phyloP scores from a whole-genome alignment of 345 rosid species.

The Aquilaria sinensis region DNA sequence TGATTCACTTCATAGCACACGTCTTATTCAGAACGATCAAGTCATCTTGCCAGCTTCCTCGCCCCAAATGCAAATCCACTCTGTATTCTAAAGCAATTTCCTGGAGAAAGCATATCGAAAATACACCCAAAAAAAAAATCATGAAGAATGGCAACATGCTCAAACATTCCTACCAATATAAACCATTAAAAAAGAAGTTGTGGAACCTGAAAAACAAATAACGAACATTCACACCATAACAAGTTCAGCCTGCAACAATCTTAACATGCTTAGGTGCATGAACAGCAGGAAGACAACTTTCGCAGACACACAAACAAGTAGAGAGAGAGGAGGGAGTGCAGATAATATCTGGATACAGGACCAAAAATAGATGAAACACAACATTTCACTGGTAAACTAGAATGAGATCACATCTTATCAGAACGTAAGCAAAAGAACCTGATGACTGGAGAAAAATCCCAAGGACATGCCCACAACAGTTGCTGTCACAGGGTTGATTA shows the following conservation, averaged over 20 bases:
- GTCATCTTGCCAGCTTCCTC: slow-evolving; percentile 26
- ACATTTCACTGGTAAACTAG: no score
- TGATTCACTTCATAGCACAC: slow-evolving; percentile 16
- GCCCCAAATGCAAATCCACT: slow-evolving; percentile 63
- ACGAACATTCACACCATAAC: not conserved
- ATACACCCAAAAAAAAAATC: slow-evolving; percentile 5
- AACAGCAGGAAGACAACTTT: not conserved
- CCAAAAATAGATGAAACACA: no score
- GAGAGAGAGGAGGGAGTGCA: no score
- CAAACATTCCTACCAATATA: not conserved
- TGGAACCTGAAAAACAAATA: not conserved
- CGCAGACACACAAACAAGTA: not conserved
- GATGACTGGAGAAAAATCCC: no score
- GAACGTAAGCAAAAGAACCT: no score
- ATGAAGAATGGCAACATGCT: not conserved
- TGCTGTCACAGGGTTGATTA: not conserved
- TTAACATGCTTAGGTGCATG: not conserved
- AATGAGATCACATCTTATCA: not conserved
- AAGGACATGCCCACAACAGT: not conserved
- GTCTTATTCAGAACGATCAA: slow-evolving; percentile 19
- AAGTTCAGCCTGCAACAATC: not conserved
- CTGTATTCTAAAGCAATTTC: slow-evolving; percentile 50
- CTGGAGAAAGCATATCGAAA: slow-evolving; percentile 17
- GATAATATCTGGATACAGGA: no score
- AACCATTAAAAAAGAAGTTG: not conserved